Conservation (phyloP, 768 basidiomycete species). For the Polyporus arcularius region DNA sequence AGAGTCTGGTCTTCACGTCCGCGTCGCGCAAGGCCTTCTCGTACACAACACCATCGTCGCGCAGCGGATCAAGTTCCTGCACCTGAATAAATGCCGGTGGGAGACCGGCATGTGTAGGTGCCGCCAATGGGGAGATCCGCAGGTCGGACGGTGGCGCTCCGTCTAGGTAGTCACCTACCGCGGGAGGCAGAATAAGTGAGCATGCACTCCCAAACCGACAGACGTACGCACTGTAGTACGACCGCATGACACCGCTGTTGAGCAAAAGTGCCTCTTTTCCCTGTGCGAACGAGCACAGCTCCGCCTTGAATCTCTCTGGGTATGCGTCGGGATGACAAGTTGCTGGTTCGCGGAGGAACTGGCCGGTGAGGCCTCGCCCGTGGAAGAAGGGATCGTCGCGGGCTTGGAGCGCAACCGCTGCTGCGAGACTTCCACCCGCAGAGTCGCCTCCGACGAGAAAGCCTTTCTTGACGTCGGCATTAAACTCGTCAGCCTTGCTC, state of each 20-base stretch:
- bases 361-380: constrained; percentile 24
- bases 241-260: background rate
- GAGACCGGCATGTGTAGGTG: constrained; percentile 21
- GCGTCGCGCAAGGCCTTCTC: constrained; percentile 25
- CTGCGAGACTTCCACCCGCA: constrained; percentile 26
- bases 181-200: background rate
- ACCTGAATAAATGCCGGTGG: constrained; percentile 29
- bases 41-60: constrained; percentile 33
- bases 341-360: constrained; percentile 25
- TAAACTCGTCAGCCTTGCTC: constrained; percentile 9
- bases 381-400: constrained; percentile 30
- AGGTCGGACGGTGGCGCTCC: constrained; percentile 7
- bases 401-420: constrained; percentile 25
- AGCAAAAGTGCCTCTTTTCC: constrained; percentile 20
- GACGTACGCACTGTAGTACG: background rate
- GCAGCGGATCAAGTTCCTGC: constrained; percentile 26
- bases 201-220: background rate
- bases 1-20: constrained; percentile 24
- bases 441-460: constrained; percentile 30
- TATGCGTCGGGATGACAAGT: constrained; percentile 16
- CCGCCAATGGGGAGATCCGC: constrained; percentile 23
- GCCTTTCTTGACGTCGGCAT: constrained; percentile 23
- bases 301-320: constrained; percentile 23
- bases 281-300: constrained; percentile 27
- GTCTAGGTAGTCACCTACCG: no score